phyloP scores from a whole-genome alignment of 306 rosid genomes.

The Begonia masoniana region DNA sequence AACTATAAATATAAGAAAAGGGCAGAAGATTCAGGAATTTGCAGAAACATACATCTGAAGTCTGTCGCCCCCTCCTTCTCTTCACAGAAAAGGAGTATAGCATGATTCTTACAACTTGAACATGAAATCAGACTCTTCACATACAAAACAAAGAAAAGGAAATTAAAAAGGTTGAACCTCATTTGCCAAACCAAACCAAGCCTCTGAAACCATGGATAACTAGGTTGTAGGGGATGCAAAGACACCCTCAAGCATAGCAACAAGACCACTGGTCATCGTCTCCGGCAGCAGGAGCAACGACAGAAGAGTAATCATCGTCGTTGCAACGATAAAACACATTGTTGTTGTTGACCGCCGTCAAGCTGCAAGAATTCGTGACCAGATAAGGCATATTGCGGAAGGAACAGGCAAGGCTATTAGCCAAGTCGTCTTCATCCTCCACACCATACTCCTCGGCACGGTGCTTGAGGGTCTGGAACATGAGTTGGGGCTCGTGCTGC shows the following conservation, averaged over 20 bases:
- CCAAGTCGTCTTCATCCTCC: conserved; percentile 23
- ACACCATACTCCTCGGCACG: conserved; percentile 48
- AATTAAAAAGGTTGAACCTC: too few relatives aligned
- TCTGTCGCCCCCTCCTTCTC: too few relatives aligned
- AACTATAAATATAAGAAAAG: too few relatives aligned
- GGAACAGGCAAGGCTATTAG: conserved; percentile 36
- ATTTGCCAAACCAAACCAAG: too few relatives aligned
- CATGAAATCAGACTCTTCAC: too few relatives aligned
- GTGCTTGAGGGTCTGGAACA: conserved; percentile 92
- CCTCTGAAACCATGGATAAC: too few relatives aligned
- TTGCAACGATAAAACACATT: conserved; percentile 43
- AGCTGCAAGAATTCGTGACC: conserved; percentile 26
- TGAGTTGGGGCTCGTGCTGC: conserved; percentile 97
- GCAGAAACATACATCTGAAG: too few relatives aligned
- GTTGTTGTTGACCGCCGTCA: conserved; percentile 39
- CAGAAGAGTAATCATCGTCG: conserved; percentile 19
- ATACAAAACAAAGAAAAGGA: too few relatives aligned
- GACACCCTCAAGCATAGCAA: conserved; percentile 32
- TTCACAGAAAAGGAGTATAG: too few relatives aligned
- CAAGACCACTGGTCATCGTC: conserved; percentile 64
- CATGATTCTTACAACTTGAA: too few relatives aligned
- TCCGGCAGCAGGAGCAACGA: conserved; percentile 9
- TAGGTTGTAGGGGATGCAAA: too few relatives aligned
- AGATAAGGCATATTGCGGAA: conserved; percentile 80
- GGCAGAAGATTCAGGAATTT: not conserved